phyloP scores from a whole-genome alignment of 1,284 basidiomycete genomes.

The Ganoderma lucidum region DNA sequence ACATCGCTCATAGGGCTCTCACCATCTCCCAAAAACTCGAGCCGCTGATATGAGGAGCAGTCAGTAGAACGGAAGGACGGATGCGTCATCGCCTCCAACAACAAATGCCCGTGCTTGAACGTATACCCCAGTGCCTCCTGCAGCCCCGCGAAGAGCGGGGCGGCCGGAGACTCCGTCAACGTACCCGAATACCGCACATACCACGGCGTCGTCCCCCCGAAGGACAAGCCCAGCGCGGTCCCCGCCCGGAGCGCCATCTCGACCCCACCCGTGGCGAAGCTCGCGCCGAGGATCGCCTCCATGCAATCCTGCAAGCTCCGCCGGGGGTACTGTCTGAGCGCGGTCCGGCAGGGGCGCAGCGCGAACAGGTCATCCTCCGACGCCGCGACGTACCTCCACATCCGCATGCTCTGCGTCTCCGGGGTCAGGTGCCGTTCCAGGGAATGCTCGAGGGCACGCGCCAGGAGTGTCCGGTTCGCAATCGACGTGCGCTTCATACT shows the following conservation, averaged over 20 bases:
- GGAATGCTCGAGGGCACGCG: slow-evolving; percentile 67
- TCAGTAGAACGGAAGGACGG: slow-evolving; percentile 69
- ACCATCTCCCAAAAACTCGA: slow-evolving; percentile 91
- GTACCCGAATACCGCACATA: slow-evolving; percentile 53
- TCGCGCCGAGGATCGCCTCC: slow-evolving; percentile 83
- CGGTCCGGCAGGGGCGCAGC: slow-evolving; percentile 38
- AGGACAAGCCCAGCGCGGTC: slow-evolving; percentile 67
- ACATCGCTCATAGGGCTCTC: not conserved
- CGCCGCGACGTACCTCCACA: slow-evolving; percentile 66
- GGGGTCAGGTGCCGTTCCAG: slow-evolving; percentile 70
- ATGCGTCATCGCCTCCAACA: slow-evolving; percentile 83
- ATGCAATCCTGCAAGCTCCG: slow-evolving; percentile 85
- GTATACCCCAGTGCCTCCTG: slow-evolving; percentile 74
- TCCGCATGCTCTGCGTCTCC: slow-evolving; percentile 60
- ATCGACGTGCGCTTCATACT: slow-evolving; percentile 68
- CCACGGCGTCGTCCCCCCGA: slow-evolving; percentile 77
- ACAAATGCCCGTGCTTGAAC: slow-evolving; percentile 67
- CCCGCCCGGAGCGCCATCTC: slow-evolving; percentile 72
- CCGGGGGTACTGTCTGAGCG: slow-evolving; percentile 57
- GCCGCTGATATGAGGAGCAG: slow-evolving; percentile 77
- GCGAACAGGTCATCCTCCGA: slow-evolving; percentile 43
- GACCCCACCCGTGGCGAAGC: slow-evolving; percentile 75
- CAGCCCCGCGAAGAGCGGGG: slow-evolving; percentile 60
- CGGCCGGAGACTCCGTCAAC: slow-evolving; percentile 43
- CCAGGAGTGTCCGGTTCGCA: slow-evolving; percentile 73